phyloP scores from a whole-genome alignment of 108 stramenopile species.

The Stephanodiscus minutulus region DNA sequence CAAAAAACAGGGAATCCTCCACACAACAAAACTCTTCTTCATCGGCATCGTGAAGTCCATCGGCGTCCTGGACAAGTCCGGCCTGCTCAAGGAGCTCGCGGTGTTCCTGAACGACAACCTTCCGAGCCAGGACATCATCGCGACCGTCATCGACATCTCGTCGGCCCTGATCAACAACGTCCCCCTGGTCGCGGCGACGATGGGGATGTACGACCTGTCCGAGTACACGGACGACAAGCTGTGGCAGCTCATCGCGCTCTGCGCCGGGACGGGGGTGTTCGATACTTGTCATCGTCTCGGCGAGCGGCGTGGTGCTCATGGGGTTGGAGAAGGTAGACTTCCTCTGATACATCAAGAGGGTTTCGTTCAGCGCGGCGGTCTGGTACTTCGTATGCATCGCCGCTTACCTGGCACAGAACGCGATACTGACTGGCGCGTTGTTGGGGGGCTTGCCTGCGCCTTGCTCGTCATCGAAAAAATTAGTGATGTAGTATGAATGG shows the following conservation, averaged over 20 bases:
- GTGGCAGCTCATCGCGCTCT: slow-evolving; percentile 95
- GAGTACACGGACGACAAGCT: slow-evolving; percentile 89
- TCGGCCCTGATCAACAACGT: slow-evolving; percentile 95
- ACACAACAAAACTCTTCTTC: slow-evolving; percentile 84
- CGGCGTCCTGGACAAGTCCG: slow-evolving; percentile 91
- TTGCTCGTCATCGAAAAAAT: too few species aligned
- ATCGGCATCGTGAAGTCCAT: slow-evolving; percentile 95
- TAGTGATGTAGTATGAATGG: too few species aligned
- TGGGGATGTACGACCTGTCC: slow-evolving; percentile 93
- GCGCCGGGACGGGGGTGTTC: slow-evolving; percentile 95
- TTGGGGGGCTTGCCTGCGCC: too few species aligned
- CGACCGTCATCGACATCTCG: slow-evolving; percentile 90
- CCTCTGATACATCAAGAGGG: slow-evolving; percentile 93
- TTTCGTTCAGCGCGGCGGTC: slow-evolving; percentile 76
- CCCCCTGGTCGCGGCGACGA: slow-evolving; percentile 92
- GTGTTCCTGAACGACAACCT: slow-evolving; percentile 83
- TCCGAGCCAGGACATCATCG: slow-evolving; percentile 91
- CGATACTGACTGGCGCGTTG: slow-evolving; percentile 65
- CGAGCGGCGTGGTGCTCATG: slow-evolving; percentile 93
- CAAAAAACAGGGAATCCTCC: too few species aligned
- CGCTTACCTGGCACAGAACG: slow-evolving; percentile 77
- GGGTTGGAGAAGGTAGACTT: slow-evolving; percentile 96
- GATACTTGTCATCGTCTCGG: slow-evolving; percentile 91
- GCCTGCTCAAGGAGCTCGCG: slow-evolving; percentile 88
- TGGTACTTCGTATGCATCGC: slow-evolving; percentile 94